Evolutionary conservation across 106 monocot species (phyloP).

Genomic region (Acanthochlamys bracteata): DNA sequence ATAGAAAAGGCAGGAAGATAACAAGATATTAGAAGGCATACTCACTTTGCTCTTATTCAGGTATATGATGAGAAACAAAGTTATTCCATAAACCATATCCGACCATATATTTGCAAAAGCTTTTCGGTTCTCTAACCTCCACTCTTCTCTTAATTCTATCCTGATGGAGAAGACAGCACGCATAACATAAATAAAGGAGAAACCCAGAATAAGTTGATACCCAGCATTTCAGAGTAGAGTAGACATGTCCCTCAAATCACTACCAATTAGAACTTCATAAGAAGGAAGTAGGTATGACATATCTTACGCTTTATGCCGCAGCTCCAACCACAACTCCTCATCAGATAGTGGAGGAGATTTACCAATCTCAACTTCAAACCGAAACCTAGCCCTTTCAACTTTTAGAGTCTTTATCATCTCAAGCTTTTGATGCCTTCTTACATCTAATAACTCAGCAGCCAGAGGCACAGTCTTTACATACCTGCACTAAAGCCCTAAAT

Average conservation of each 20-base stretch:
- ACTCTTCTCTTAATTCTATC: constrained; percentile 88
- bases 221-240: too few relatives aligned
- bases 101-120: constrained; percentile 98
- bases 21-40: constrained; percentile 1
- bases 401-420: constrained; percentile 57
- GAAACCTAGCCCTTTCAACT: constrained; percentile 44
- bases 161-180: constrained; percentile 32
- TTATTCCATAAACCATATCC: constrained; percentile 76
- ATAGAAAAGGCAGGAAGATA: not conserved
- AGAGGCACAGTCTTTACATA: constrained; percentile 75
- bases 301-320: constrained; percentile 72
- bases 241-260: too few relatives aligned
- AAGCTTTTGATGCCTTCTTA: constrained; percentile 52
- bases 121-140: constrained; percentile 87
- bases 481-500: constrained; percentile 7
- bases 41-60: constrained; percentile 78
- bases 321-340: constrained; percentile 60
- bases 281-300: not conserved
- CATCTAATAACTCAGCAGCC: constrained; percentile 69
- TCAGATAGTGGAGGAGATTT: constrained; percentile 76
- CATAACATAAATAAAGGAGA: not conserved
- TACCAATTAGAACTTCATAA: too few relatives aligned
- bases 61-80: constrained; percentile 68
- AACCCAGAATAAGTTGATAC: too few relatives aligned
- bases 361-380: constrained; percentile 70